Evolutionary conservation across 495 filamentous ascomycete genomes (phyloP), one percentile per base, ranked within the genome.

Genomic region (Peziza echinospora): DNA sequence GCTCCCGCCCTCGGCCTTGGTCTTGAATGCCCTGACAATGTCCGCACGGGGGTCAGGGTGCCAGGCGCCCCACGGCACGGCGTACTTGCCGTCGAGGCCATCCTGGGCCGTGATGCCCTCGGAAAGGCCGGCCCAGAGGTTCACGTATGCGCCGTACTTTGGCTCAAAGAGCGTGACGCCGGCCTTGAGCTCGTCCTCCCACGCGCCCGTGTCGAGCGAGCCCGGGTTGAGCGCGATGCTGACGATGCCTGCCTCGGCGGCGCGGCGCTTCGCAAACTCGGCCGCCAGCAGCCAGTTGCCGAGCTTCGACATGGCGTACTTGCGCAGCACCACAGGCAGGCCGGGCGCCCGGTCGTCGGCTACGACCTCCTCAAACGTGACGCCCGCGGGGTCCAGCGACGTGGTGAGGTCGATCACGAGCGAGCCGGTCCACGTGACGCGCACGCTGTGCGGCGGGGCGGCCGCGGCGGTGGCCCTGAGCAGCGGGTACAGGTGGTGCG

Each of bases 371-470:
- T 62, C 61, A 37, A n/a, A n/a, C n/a, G n/a, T n/a, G n/a, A n/a
- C n/a, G n/a, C 52, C 55, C n/a, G 53, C 52, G 3, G 60, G 55
- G 21, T 50, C 43, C 34, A 52, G 39, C 2, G n/a, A n/a, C n/a
- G n/a, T n/a, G n/a, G n/a, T n/a, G n/a, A 16, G 8, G 26, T 65
- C 64, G 19, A 53, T 55, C 19, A 52, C 59, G 17, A 55, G 55
- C 0, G 59, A 61, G 2, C 51, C 49, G 21, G 64, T 57, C 64
- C 67, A 73, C 28, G 65, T 53, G 9, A 70, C 62, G 22, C 69
- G 60, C 2, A 70, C 66, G 28, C 47, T 61, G 45, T 56, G 51
- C 3, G 57, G 34, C 0, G 63, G 61, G 4, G 49, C 51, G 0
- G 43, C 24, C 34, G 61, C 62, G 0, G 64, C 66, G 3, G 67